Evolutionary conservation across 371 early-diverging fungal genomes (phyloP), one percentile per base, ranked within the genome.

Genomic region (Gilbertella persicaria): DNA sequence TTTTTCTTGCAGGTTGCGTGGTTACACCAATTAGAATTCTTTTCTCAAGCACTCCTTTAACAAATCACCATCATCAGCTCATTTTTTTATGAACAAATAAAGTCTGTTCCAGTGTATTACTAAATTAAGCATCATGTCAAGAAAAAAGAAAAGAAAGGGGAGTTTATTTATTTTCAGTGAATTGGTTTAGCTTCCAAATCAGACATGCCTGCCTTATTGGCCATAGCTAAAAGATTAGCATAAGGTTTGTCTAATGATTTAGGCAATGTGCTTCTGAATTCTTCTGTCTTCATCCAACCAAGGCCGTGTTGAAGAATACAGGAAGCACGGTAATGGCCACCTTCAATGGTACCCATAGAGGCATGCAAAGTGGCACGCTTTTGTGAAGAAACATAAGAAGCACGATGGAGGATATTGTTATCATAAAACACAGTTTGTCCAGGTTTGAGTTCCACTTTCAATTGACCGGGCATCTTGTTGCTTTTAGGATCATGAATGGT

Each of bases 371-470:
- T 81, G 19, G 69, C 73, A 25, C 82, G 71, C 60, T 81, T 77
- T 30, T 56, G 56, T 17, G 67, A 48, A 10, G 54, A 61, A 33
- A 60, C 53, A 41, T 81, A 81, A n/a, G 71, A 63, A 45, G 79
- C 82, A 23, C 82, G 79, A 53, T 81, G 81, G 33, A 81, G 48
- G 43, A 81, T 78, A 53, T 81, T 81, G 49, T 77, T 81, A 52
- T 81, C 77, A 42, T 81, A 81, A 52, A 81, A 81, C 13, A 81
- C 79, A 7, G 81, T 81, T 59, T 81, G 79, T 25, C 81, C 81
- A 13, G 81, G 73, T 49, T 72, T 73, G 17, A 81, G 38, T 7
- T 49, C 50, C 0, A 81, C 77, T 24, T 62, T 67, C 3, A 78
- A 48, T 41, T 66, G 60, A 24, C 66, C 75, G 9, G 81, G 81